Base-by-base conservation (phyloP, 1,284 basidiomycete genomes). In the Cronartium quercuum region DNA sequence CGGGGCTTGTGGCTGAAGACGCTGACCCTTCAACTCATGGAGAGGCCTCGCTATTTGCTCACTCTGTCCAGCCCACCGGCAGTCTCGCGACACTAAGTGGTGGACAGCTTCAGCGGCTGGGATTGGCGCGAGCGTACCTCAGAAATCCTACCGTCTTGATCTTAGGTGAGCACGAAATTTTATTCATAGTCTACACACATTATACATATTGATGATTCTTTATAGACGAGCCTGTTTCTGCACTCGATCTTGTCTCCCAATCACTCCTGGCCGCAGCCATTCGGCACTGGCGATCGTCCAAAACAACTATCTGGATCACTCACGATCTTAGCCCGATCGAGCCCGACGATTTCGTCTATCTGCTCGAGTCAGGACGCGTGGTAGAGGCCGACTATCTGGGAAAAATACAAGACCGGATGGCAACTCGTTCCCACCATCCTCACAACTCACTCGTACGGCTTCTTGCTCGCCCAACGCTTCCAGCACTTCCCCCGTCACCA, bases 271-370 rank as follows among this genome's bases (percentile, higher is more conserved):
- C 92, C 77, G 90, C 92, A 77, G 92, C 92, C 0, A 86, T 98
- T 83, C 91, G 91, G 80, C 82, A 83, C 21, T 94, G 92, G 91
- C 86, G 93, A 24, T 82, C 82, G 34, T 90, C 91, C 82, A 89
- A 87, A 80, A 96, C 94, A 0, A 98, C 95, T 0, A 89, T 99
- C 80, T 89, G 98, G 76, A 96, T 98, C 83, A 97, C 94, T 0
- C 95, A 98, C 82, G 94, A 98, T 79, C 87, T 98, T 12, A 89
- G 89, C 0, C 91, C 94, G 79, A 91, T 98, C 78, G 84, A 84
- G 3, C 70, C 84, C 0, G 82, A 85, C 18, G 94, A 98, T 82
- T 98, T 95, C 78, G 90, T 95, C 15, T 97, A 98, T 81, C 90
- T 98, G 3, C 88, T 98, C 85, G 88, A 89, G 77, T 84, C 88